Evolutionary conservation across 2,329 filamentous ascomycete genomes (phyloP).

Genomic region (Pestalotiopsis sp.): DNA sequence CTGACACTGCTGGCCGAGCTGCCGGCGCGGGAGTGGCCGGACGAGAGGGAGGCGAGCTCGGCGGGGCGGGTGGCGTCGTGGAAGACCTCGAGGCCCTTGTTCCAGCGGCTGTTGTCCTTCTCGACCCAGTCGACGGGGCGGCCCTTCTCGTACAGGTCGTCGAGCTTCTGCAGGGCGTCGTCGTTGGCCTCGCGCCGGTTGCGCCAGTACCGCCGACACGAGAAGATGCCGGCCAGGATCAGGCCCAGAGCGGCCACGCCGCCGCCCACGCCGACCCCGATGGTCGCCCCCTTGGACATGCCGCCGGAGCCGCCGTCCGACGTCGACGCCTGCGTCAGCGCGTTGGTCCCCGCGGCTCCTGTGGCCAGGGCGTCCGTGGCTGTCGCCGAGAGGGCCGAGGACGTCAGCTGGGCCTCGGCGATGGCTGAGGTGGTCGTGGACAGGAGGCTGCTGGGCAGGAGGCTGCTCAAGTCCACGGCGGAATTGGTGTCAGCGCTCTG

Average conservation of each 20-base stretch:
- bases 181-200: constrained; percentile 28
- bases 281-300: constrained; percentile 24
- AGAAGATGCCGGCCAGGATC: constrained; percentile 23
- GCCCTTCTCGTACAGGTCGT: constrained; percentile 29
- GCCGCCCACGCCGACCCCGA: constrained; percentile 26
- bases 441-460: not conserved
- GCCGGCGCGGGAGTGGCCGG: not conserved
- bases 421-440: not conserved
- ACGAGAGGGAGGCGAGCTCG: constrained; percentile 1
- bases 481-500: not conserved
- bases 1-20: not conserved
- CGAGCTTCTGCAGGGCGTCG: constrained; percentile 24
- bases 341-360: not conserved
- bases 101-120: constrained; percentile 27
- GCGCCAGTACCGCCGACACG: constrained; percentile 29
- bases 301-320: constrained; percentile 9
- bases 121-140: constrained; percentile 24
- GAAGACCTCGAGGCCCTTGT: constrained; percentile 28
- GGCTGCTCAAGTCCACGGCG: not conserved
- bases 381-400: not conserved
- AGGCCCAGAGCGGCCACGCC: constrained; percentile 26
- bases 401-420: not conserved
- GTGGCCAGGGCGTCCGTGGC: not conserved
- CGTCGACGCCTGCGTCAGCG: not conserved
- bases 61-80: constrained; percentile 16